A percentile compares a stretch with the other conserved stretches of the same genome.
These are phyloP conservation scores for Colletotrichum coccodes DNA, from an alignment of 2,329 filamentous ascomycete species.

Conservation along the genomic window DNA sequence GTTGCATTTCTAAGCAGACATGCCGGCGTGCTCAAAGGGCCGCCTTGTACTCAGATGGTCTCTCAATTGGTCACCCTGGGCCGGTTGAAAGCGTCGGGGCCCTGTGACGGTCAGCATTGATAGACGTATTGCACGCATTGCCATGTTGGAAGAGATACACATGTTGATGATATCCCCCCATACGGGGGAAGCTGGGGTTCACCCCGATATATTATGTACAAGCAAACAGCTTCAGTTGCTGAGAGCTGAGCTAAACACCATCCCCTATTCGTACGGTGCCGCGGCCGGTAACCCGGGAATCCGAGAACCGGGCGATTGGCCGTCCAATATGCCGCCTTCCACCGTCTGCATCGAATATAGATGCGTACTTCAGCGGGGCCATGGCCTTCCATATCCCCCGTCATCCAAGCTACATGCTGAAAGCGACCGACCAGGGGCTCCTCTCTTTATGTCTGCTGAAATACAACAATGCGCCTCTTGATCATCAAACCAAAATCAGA, in stretches of 20 bases:
- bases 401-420: constrained; percentile 34
- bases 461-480: constrained; percentile 31
- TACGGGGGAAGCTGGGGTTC: constrained; percentile 1
- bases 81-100: background rate
- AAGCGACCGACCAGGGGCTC: constrained; percentile 33
- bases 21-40: background rate
- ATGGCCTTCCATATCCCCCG: constrained; percentile 10
- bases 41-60: background rate
- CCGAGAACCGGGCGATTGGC: constrained; percentile 9
- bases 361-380: constrained; percentile 3
- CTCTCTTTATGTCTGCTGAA: constrained; percentile 33
- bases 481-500: constrained; percentile 31
- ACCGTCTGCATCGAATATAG: background rate
- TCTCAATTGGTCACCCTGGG: background rate
- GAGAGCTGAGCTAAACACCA: constrained; percentile 16
- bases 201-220: constrained; percentile 29
- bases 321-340: background rate
- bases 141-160: no score
- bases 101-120: no score
- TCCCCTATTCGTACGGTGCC: background rate
- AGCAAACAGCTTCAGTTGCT: constrained; percentile 26
- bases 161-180: background rate
- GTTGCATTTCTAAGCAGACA: constrained; percentile 9
- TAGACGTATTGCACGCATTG: no score
- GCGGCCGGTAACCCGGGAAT: no score